These are phyloP conservation scores for Termitomyces sp. DNA, from an alignment of 768 basidiomycete species.

Conservation along the genomic window DNA sequence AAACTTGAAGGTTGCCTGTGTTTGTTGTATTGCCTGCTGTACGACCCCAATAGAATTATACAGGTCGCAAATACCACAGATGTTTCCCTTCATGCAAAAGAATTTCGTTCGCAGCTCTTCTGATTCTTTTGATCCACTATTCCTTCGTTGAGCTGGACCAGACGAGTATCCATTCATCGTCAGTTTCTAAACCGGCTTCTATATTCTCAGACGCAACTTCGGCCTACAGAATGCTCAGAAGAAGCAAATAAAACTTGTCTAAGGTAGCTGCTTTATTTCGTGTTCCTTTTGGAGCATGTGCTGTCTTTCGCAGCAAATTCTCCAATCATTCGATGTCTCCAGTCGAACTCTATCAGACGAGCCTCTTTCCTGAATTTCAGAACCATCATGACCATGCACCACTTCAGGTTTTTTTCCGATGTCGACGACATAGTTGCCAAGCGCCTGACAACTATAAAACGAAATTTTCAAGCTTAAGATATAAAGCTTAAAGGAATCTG, in stretches of 20 bases:
- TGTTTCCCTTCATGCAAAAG: neutral
- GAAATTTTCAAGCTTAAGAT: neutral
- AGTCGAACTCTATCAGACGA: too few relatives aligned
- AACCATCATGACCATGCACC: neutral
- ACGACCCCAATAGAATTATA: neutral
- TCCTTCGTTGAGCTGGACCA: neutral
- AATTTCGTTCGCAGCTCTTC: too few relatives aligned
- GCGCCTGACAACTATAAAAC: neutral
- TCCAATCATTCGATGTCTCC: too few relatives aligned
- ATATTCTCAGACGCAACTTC: neutral
- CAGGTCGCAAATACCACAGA: neutral
- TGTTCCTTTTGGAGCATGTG: neutral
- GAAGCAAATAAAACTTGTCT: neutral
- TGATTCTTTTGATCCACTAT: too few relatives aligned
- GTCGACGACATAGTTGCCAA: neutral
- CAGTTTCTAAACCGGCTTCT: neutral
- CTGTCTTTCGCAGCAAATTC: neutral
- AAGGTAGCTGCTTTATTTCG: neutral
- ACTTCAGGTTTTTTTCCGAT: neutral
- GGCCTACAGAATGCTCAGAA: neutral
- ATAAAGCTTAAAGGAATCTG: too few relatives aligned
- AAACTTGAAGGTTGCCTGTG: neutral
- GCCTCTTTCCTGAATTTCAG: neutral
- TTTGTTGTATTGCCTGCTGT: neutral
- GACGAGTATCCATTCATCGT: neutral